A percentile compares a stretch with the other conserved stretches of the same genome.
phyloP scores from a whole-genome alignment of 2,329 filamentous ascomycete species.

The Hypoxylon rubiginosum region DNA sequence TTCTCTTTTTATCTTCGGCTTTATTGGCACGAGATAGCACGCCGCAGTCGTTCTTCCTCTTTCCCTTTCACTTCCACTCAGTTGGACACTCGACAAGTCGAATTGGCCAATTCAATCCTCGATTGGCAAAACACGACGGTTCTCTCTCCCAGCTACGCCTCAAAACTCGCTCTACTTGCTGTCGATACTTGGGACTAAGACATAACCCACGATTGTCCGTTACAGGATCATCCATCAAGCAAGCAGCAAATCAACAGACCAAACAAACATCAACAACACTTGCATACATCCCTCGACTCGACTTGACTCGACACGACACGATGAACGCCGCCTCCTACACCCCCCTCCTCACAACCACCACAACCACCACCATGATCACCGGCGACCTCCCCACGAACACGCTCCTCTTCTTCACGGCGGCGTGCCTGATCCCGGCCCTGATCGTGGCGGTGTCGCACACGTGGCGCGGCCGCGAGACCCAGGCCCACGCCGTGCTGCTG shows the following conservation, averaged over 20 bases:
- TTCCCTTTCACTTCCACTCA: not conserved
- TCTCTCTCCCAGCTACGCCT: not conserved
- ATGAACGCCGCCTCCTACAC: not conserved
- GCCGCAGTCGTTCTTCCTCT: not conserved
- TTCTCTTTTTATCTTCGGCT: too few species aligned
- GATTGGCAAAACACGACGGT: not conserved
- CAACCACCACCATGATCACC: not conserved
- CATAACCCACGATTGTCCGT: not conserved
- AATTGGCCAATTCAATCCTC: not conserved
- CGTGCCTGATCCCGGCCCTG: slow-evolving; percentile 9
- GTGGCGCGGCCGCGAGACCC: slow-evolving; percentile 7
- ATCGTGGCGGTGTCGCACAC: not conserved
- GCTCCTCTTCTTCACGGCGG: slow-evolving; percentile 11
- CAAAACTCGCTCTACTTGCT: too few species aligned
- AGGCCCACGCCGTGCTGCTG: slow-evolving; percentile 15
- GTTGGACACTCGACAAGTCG: not conserved
- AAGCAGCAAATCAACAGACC: not conserved
- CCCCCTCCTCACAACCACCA: too few species aligned
- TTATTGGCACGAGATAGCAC: not conserved
- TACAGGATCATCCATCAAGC: not conserved
- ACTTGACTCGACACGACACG: not conserved
- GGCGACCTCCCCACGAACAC: not conserved
- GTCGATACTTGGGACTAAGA: not conserved
- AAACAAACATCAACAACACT: not conserved
- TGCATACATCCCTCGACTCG: not conserved